These are phyloP conservation scores for Irpex lacteus DNA, from an alignment of 1,284 basidiomycete genomes.

Conservation along the genomic window DNA sequence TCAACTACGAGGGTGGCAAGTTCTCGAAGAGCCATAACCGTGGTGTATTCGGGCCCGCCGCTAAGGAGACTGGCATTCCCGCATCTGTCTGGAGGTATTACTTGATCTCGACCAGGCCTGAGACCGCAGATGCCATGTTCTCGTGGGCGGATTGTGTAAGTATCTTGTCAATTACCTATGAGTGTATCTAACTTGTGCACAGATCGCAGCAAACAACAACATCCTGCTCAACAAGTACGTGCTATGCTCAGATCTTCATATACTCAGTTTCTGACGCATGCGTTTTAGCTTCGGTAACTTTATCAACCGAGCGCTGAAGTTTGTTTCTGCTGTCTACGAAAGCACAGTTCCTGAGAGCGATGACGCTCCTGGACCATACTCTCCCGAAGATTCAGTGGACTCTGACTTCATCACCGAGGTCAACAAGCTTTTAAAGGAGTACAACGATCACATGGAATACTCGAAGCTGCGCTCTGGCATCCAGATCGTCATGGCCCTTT, in stretches of 20 bases:
- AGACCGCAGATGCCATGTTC: slow-evolving; percentile 94
- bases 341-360: slow-evolving; percentile 77
- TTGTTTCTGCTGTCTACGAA: slow-evolving; percentile 86
- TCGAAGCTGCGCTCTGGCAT: slow-evolving; percentile 90
- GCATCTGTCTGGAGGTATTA: slow-evolving; percentile 98
- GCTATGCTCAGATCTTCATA: neutral
- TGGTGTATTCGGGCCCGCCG: slow-evolving; percentile 96
- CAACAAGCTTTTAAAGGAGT: slow-evolving; percentile 80
- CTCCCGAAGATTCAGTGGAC: slow-evolving; percentile 69
- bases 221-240: slow-evolving; percentile 89
- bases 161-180: slow-evolving; percentile 10
- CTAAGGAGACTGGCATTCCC: slow-evolving; percentile 90
- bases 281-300: slow-evolving; percentile 88
- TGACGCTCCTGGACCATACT: slow-evolving; percentile 65
- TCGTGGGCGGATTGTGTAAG: slow-evolving; percentile 94
- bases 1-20: slow-evolving; percentile 99
- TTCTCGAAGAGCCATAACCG: slow-evolving; percentile 98
- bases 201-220: slow-evolving; percentile 93
- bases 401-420: slow-evolving; percentile 80
- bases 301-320: slow-evolving; percentile 93
- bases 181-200: slow-evolving; percentile 2
- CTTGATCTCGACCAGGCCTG: slow-evolving; percentile 89
- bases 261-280: slow-evolving; percentile 8
- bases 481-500: slow-evolving; percentile 87
- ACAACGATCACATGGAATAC: slow-evolving; percentile 86